Evolutionary conservation across 2,329 filamentous ascomycete genomes (phyloP), one percentile per base, ranked within the genome.

Genomic region (Fusarium sp.): DNA sequence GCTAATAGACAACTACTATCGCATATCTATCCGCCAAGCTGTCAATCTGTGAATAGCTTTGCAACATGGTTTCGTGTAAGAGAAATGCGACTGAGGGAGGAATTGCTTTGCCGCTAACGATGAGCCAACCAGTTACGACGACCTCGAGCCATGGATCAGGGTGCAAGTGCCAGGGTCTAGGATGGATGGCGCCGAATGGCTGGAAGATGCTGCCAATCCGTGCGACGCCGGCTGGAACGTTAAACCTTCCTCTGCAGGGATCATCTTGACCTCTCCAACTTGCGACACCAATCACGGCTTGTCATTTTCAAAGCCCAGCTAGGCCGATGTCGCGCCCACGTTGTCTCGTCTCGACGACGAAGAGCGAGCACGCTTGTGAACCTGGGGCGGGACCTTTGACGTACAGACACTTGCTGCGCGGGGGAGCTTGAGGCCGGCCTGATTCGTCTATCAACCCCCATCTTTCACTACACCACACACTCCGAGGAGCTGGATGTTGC

Each of bases 21-120:
- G 66, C 69, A 69, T 67, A 58, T 72, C 62, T 70, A 66, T 73
- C 53, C 53, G 64, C 66, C 61, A 40, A 60, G 48, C 61, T 69
- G 68, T 71, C 54, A 58, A 58, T 68, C 65, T 69, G 52, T 63
- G 65, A 71, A 71, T 66, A 43, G 71, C 72, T 75, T 77, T 76
- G 76, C 76, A 76, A 76, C 73, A 74, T 72, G 67, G 63, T 75
- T 63, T 77, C 70, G 74, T 77, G 76, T 77, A 77, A 79, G 74
- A 78, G 76, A 78, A 78, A 77, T 73, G 67, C 61, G 54, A 55
- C 54, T 53, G 25, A 64, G 61, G 47, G 64, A 62, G 63, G 43
- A 29, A 63, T 36, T 63, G 58, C 55, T 73, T 67, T 57, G 58
- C 71, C 65, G 59, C 71, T 47, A 54, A 29, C 37, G 37, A 57